These are phyloP conservation scores for Collariella sp. DNA, from an alignment of 495 filamentous ascomycete genomes.

Conservation along the genomic window DNA sequence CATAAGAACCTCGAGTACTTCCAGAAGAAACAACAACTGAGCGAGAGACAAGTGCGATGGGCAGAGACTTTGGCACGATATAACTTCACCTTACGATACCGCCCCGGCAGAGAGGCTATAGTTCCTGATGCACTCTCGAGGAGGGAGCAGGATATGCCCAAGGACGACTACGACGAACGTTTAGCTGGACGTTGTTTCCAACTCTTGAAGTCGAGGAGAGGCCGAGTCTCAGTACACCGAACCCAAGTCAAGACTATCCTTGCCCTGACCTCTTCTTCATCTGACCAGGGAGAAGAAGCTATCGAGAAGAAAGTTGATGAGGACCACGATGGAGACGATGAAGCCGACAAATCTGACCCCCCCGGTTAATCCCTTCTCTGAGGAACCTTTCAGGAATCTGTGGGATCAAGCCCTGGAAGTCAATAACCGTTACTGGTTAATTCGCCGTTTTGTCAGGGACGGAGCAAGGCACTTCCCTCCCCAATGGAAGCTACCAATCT, in stretches of 20 bases:
- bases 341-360: too few species aligned
- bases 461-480: too few species aligned
- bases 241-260: neutral
- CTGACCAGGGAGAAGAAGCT: too few species aligned
- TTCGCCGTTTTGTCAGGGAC: neutral
- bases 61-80: neutral
- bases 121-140: neutral
- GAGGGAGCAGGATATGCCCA: neutral
- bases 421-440: neutral
- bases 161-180: neutral
- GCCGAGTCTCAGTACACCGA: neutral
- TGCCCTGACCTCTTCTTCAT: too few species aligned
- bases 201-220: neutral
- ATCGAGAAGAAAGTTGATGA: too few species aligned
- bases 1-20: neutral
- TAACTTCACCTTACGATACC: neutral
- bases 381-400: too few species aligned
- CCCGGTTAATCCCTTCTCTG: too few species aligned
- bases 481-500: too few species aligned
- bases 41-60: neutral
- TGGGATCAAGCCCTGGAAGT: neutral
- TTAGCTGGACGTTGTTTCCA: neutral
- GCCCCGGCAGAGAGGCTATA: neutral
- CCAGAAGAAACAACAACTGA: neutral
- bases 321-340: too few species aligned